Evolutionary conservation across 1,139 yeast species (phyloP), one percentile per base, ranked within the genome.

Genomic region (Protomyces inundatus): DNA sequence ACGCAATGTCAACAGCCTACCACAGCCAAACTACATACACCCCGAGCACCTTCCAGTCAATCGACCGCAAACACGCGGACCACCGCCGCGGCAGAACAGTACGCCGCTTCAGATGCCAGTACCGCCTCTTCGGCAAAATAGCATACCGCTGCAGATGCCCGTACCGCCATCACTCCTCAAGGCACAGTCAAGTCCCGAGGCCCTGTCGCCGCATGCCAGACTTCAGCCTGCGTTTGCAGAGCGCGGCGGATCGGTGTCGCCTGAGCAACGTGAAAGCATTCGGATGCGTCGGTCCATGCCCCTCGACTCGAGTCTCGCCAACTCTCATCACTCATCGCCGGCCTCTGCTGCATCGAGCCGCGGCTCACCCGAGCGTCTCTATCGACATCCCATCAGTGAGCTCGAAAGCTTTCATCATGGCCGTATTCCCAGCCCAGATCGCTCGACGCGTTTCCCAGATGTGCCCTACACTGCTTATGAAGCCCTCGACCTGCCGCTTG

Each of bases 391-490:
- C 2, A 52, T 52, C 7, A 16, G 33, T 7, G 55, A 52, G 12
- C 42, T 52, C 4, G 55, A 52, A 16, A 34, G 40, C 42, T 35
- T 12, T 7, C 23, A 52, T 36, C 40, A 35, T 5, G 55, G 61
- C 16, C 33, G 61, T 16, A 51, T 50, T 37, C 46, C 61, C 4
- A 33, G 45, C 9, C 61, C 61, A 4, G 61, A 57, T 39, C 52
- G 55, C 12, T 50, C 52, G 5, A 30, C 30, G 32, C 55, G 14
- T 10, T 36, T 50, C 34, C 40, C 55, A 6, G 60, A 55, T n/a
- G 42, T 30, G 32, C 48, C 48, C 16, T 42, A 54, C n/a, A 23
- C 23, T 23, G 60, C 45, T 16, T 52, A 52, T 52, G 50, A 16
- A 12, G 35, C 48, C 4, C 23, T 10, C 23, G 10, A 14, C 14